phyloP scores from a whole-genome alignment of 805 yeast genomes.

The Myxozyma neotropica region DNA sequence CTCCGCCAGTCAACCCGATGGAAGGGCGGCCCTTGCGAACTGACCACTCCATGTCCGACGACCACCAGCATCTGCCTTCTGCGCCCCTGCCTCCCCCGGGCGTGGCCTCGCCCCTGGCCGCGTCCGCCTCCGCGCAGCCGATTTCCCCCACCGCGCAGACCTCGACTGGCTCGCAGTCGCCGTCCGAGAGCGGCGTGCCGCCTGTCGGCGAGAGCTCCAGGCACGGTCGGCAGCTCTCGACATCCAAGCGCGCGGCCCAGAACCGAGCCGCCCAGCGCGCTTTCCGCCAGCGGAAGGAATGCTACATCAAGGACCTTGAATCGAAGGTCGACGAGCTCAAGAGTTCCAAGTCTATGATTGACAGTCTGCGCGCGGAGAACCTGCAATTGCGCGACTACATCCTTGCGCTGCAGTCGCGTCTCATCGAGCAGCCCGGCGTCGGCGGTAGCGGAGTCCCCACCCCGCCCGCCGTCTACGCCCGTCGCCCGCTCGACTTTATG shows the following conservation, averaged over 20 bases:
- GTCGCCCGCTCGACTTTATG: conserved; percentile 27
- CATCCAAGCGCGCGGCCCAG: conserved; percentile 85
- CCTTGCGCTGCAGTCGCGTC: conserved; percentile 65
- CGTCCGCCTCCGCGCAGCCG: conserved; percentile 7
- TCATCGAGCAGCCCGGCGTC: conserved; percentile 54
- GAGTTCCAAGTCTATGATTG: conserved; percentile 64
- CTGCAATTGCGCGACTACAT: conserved; percentile 72
- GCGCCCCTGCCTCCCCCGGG: conserved; percentile 1
- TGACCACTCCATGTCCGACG: background rate
- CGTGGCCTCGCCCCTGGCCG: background rate
- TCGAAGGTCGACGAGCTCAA: conserved; percentile 64
- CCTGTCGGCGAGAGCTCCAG: conserved; percentile 34
- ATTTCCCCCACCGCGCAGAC: background rate
- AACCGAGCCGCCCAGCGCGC: conserved; percentile 92
- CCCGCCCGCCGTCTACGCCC: conserved; percentile 45
- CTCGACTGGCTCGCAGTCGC: conserved; percentile 7
- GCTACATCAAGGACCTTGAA: conserved; percentile 79
- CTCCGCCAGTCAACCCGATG: background rate
- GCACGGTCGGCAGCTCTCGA: conserved; percentile 52
- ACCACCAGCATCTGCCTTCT: background rate
- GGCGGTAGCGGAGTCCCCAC: conserved; percentile 47
- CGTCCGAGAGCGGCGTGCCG: conserved; percentile 14
- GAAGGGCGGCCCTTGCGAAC: background rate
- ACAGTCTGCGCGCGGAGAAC: conserved; percentile 69
- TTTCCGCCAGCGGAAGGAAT: conserved; percentile 81